Percentiles rank a stretch among this genome's conserved stretches.
Conservation (phyloP, 202 grass and related monocot genomes). For the Thinopyrum obtusiflorum region DNA sequence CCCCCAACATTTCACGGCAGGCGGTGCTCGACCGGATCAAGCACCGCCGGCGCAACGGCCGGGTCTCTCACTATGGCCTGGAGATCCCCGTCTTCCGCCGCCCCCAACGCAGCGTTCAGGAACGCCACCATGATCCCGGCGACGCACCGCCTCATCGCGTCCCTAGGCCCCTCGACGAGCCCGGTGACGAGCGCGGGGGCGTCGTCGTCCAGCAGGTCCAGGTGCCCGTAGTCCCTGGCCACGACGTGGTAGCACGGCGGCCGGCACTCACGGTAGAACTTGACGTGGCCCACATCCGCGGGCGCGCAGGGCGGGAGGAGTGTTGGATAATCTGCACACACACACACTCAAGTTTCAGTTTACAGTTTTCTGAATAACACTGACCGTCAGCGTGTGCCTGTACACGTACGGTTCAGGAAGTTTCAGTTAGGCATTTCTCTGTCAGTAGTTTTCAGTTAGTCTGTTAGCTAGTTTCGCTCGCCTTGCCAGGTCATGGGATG, state of each 20-base stretch:
- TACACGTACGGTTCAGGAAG: too few species aligned
- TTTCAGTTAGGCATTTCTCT: too few species aligned
- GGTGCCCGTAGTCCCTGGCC: slow-evolving; percentile 51
- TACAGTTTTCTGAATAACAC: too few species aligned
- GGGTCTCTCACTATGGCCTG: slow-evolving; percentile 36
- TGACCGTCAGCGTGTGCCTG: too few species aligned
- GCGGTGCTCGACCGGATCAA: slow-evolving; percentile 30
- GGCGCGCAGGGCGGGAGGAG: slow-evolving; percentile 50
- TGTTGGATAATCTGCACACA: too few species aligned
- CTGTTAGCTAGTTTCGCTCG: too few species aligned
- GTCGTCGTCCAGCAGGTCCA: slow-evolving; percentile 56
- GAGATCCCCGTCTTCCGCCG: slow-evolving; percentile 18
- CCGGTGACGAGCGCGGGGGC: slow-evolving; percentile 30
- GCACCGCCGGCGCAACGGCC: slow-evolving; percentile 23
- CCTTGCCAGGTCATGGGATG: too few species aligned
- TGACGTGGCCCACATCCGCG: slow-evolving; percentile 38
- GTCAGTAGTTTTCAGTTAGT: too few species aligned
- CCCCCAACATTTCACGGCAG: too few species aligned
- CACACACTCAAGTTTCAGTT: too few species aligned
- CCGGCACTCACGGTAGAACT: slow-evolving; percentile 57
- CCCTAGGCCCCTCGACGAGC: slow-evolving; percentile 12
- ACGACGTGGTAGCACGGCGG: slow-evolving; percentile 60
- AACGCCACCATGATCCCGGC: slow-evolving; percentile 49
- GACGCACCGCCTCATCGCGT: slow-evolving; percentile 46
- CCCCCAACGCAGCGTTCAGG: slow-evolving; percentile 33